A percentile compares a stretch with the other conserved stretches of the same genome.
These are phyloP conservation scores for Gaertneriomyces semiglobifer DNA, from an alignment of 192 early-diverging fungal genomes.

Conservation along the genomic window DNA sequence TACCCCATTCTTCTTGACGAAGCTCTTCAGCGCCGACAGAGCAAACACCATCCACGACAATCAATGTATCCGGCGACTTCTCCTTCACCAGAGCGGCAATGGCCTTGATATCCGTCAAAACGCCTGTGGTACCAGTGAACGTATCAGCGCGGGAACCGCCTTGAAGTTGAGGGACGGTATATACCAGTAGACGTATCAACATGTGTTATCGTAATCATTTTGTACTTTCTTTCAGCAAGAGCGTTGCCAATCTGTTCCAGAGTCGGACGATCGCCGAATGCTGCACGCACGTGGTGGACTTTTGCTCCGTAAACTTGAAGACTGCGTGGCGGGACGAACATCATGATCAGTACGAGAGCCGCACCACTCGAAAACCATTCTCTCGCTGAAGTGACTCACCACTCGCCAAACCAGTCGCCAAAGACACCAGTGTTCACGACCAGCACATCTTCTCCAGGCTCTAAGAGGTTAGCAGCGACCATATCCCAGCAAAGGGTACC, in stretches of 20 bases:
- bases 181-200: constrained; percentile 84
- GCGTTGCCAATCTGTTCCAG: constrained; percentile 64
- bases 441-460: constrained; percentile 82
- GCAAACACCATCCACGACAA: constrained; percentile 94
- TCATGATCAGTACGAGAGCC: background rate
- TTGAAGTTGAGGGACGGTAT: no score
- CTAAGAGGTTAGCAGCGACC: constrained; percentile 84
- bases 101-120: constrained; percentile 77
- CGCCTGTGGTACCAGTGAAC: constrained; percentile 43
- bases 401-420: constrained; percentile 91
- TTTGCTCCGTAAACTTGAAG: constrained; percentile 85
- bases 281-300: constrained; percentile 70
- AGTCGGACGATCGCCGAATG: constrained; percentile 66
- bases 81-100: constrained; percentile 70
- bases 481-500: constrained; percentile 95
- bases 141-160: no score
- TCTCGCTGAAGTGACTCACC: constrained; percentile 42
- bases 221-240: constrained; percentile 59
- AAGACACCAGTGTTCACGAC: constrained; percentile 93
- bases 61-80: constrained; percentile 79
- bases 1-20: constrained; percentile 83
- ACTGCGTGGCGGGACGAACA: constrained; percentile 30
- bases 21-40: constrained; percentile 91
- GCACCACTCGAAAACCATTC: background rate
- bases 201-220: constrained; percentile 89